Base-by-base conservation (phyloP, 768 basidiomycete species). In the Hypholoma fasciculare region DNA sequence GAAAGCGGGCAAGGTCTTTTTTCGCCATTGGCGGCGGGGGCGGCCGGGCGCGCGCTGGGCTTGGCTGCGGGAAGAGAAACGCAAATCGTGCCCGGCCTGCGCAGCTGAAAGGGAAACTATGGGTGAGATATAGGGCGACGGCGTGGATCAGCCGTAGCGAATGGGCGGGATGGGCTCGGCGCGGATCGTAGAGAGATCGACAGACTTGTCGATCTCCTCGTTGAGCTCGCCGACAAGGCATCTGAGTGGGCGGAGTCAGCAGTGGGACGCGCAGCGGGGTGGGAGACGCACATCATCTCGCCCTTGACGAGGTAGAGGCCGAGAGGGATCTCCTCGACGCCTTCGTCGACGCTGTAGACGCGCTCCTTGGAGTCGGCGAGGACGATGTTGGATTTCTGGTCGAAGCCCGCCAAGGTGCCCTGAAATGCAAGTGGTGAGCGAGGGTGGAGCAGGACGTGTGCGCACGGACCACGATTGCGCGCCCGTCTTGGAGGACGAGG, bases 251-350 rank as follows among this genome's bases (percentile, higher is more conserved):
- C 43, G 20, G 34, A 3, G 53, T 62, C 20, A 60, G 55, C 11
- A 6, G 46, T 40, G 54, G 59, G 20, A 59, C 47, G 30, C 26
- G 42, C 43, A 50, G 19, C 42, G 14, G 19, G 39, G 47, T 43
- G 27, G 36, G 44, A 44, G 30, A 85, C 94, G 72, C 67, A 98
- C 97, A 96, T 95, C 82, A 95, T 95, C 71, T 99, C 97, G 2
- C 97, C 97, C 67, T 98, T 95, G 69, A 99, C 94, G 67, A 99
- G 87, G 74, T 99, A 98, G 46, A 98, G 79, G 0, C 97, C 97
- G 23, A 98, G 79, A 0, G 94, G 91, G 9, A 95, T 87, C 79
- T 98, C 95, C 74, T 98, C 93, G 26, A 97, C 94, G 40, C 91
- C 90, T 66, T 92, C 92, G 14, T 99, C 97, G 53, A 84, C 74